Base-by-base conservation (phyloP, 768 basidiomycete genomes). In the Mycena leptocephala region DNA sequence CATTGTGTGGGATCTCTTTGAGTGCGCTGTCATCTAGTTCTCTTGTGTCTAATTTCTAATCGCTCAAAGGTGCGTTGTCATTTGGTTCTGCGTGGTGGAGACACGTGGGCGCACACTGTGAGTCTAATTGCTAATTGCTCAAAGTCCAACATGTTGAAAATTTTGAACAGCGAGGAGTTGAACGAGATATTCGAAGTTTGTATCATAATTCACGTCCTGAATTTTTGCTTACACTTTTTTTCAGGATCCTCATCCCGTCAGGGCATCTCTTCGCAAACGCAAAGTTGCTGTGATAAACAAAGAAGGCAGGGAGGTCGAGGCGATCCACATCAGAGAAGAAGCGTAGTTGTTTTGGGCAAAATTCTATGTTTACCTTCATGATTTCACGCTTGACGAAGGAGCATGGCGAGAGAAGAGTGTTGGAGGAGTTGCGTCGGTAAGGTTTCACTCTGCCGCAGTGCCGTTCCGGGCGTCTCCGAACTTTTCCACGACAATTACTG, bases 51-150 rank as follows among this genome's bases (percentile, higher is more conserved):
- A n/a, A n/a, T n/a, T n/a, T n/a, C n/a, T n/a, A n/a, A n/a, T n/a
- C n/a, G n/a, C n/a, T n/a, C n/a, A n/a, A n/a, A n/a, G n/a, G n/a
- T n/a, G n/a, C 46, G 63, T 80, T 7, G 78, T 87, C 11, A 84
- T 88, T 56, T 87, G 81, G 70, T 84, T 86, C 78, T 87, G 82
- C 51, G 88, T 84, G 10, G 86, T 88, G 2, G 88, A 88, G 72
- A 88, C 88, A 2, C 84, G 85, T 63, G 86, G 88, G 37, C 82
- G 87, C 48, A 88, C 88, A 24, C 79, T 88, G 86, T 87, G 75
- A 76, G 87, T 82, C 18, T 30, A 39, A n/a, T 8, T 39, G 26
- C 24, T 6, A 6, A 10, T 26, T 51, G 41, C 16, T 20, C 3
- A 30, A n/a, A n/a, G n/a, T 59, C n/a, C 26, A 56, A 41, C 35